Conservation (phyloP, 164 flowering plant species). For the Macadamia tetraphylla region DNA sequence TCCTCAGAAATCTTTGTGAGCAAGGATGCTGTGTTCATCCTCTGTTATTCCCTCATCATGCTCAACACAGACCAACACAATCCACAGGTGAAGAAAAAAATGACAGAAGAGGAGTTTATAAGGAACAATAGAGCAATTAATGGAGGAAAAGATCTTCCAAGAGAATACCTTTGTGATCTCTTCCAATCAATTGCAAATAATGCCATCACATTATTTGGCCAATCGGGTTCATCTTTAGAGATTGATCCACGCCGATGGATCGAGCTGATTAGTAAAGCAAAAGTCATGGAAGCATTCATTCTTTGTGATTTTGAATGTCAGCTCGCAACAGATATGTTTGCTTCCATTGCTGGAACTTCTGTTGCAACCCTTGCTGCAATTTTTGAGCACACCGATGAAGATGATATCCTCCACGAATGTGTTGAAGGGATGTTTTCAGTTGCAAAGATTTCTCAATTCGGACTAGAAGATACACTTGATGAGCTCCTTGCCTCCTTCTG, state of each 20-base stretch:
- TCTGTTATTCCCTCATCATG: slow-evolving; percentile 92
- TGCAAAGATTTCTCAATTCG: slow-evolving; percentile 61
- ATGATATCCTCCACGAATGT: slow-evolving; percentile 68
- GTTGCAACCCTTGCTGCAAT: slow-evolving; percentile 66
- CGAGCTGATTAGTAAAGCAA: slow-evolving; percentile 58
- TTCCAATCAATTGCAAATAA: slow-evolving; percentile 68
- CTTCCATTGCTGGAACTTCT: slow-evolving; percentile 71
- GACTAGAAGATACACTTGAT: slow-evolving; percentile 74
- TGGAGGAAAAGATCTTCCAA: slow-evolving; percentile 87
- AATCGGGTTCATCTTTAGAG: slow-evolving; percentile 28
- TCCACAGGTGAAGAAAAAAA: slow-evolving; percentile 95
- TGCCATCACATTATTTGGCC: slow-evolving; percentile 49
- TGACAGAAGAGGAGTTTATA: slow-evolving; percentile 99
- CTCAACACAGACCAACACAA: slow-evolving; percentile 96
- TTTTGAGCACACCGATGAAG: slow-evolving; percentile 83
- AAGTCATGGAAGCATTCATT: slow-evolving; percentile 34
- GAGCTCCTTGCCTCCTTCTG: slow-evolving; percentile 75
- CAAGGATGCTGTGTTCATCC: slow-evolving; percentile 74
- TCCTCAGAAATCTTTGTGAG: slow-evolving; percentile 58
- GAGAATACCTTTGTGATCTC: slow-evolving; percentile 79
- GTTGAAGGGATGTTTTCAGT: slow-evolving; percentile 67
- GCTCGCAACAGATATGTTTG: slow-evolving; percentile 82
- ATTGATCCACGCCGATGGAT: slow-evolving; percentile 79
- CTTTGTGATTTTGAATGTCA: slow-evolving; percentile 38
- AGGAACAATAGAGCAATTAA: slow-evolving; percentile 85